Evolutionary conservation across 139 green algal species (phyloP).

Genomic region (Eudorina sp.): DNA sequence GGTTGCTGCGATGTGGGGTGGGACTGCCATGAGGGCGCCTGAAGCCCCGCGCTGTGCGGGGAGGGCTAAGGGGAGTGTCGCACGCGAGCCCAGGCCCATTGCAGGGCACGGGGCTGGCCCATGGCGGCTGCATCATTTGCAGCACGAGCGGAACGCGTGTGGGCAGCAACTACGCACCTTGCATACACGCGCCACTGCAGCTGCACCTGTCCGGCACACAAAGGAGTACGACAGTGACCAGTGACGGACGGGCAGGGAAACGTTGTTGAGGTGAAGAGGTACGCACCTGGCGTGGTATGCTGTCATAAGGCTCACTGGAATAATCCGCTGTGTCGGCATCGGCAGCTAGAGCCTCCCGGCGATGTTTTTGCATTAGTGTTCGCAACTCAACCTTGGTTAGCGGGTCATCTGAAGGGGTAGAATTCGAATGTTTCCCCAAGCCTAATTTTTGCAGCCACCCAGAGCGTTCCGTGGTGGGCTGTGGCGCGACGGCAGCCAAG

Average conservation of each 20-base stretch:
- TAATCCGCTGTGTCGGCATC: constrained; percentile 35
- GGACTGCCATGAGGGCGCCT: too few relatives aligned
- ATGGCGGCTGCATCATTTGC: too few relatives aligned
- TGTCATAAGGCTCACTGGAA: constrained; percentile 33
- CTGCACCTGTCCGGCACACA: constrained; percentile 31
- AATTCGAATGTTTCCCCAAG: background rate
- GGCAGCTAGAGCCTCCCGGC: background rate
- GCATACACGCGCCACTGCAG: constrained; percentile 30
- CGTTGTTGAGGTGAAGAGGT: background rate
- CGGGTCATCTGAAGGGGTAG: background rate
- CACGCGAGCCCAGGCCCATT: too few relatives aligned
- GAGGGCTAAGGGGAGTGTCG: too few relatives aligned
- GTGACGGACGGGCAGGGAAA: background rate
- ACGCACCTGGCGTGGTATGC: constrained; percentile 31
- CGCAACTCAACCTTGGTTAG: constrained; percentile 1
- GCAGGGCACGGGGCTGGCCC: too few relatives aligned
- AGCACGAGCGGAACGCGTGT: too few relatives aligned
- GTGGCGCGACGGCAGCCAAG: background rate
- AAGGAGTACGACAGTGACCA: background rate
- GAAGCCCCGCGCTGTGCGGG: too few relatives aligned
- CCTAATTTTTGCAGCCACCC: background rate
- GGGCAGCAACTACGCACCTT: too few relatives aligned
- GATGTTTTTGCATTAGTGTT: background rate
- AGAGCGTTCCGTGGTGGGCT: background rate
- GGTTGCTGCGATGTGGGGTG: too few relatives aligned